Evolutionary conservation across 2,329 filamentous ascomycete genomes (phyloP), one percentile per base, ranked within the genome.

Genomic region (Calonectria pseudoreteaudii): DNA sequence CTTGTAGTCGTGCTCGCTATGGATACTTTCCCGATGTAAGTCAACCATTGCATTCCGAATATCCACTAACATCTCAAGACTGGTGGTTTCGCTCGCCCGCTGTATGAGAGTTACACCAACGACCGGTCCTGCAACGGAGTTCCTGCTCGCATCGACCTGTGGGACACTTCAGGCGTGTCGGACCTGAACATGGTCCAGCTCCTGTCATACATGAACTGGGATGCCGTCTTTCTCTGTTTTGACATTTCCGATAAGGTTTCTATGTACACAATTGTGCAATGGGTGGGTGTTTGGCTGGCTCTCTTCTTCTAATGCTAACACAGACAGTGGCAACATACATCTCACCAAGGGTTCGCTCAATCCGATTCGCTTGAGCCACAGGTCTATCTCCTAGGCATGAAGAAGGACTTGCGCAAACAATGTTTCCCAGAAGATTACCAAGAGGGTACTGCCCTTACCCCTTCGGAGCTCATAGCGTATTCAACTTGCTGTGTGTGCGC

Each of bases 101-200:
- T 79, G 38, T 86, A 83, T 56, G 85, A 86, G 66, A 83, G 81
- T 0, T 86, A 85, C 70, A 75, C 77, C 52, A 80, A 77, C 38
- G 77, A 83, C 18, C 75, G 78, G 18, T 44, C 74, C 3, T 82
- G 81, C 72, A 50, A 81, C 53, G 74, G 70, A 34, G 76, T 80
- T 47, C 77, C 79, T 53, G 80, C 79, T 1, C 78, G 78, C 71
- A 74, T 84, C 65, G 85, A 86, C 78, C 70, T 85, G 71, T 86
- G 84, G 85, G 85, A 86, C 72, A 86, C 83, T 74, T 86, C 85
- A 31, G 85, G 85, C 76, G 81, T 83, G 30, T 81, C 82, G 3
- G 85, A 86, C 56, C 78, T 86, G 41, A 81, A 80, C 60, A 83
- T 80, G 2, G 80, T 86, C 9, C 77, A 82, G 60, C 79, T 79